Base-by-base conservation (phyloP, 2,329 filamentous ascomycete genomes). In the Amauroascus verrucosus region DNA sequence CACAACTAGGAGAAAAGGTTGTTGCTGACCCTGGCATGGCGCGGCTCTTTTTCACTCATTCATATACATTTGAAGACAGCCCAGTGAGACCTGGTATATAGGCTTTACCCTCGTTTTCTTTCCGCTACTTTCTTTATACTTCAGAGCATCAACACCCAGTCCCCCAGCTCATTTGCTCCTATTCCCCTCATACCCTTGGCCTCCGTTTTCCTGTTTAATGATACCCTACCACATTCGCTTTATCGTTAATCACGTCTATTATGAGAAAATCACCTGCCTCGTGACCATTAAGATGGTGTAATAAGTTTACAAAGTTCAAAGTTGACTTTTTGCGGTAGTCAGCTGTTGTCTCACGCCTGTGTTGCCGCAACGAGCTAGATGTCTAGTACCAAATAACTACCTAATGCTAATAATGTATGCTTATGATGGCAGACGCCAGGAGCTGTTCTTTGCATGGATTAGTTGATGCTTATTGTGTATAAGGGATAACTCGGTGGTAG, bases 1-100 rank as follows among this genome's bases (percentile, higher is more conserved):
- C 35, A 62, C 66, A 43, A 63, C 61, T 40, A 66, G 65, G 57
- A 65, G 66, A 55, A 62, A 63, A 44, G 65, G 70, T 22, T 73
- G 72, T 58, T 76, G 74, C 57, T 76, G 55, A 59, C 44, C 46
- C 35, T 16, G 24, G 14, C 6, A 16, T 16, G 6, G 7, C 24
- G 41, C 14, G 9, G 3, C n/a, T 43, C 26, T 43, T 9, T n/a
- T 24, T 32, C 24, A 18, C 32, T 5, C 20, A 3, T 8, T 48
- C 2, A n/a, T 14, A 11, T 16, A 7, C 14, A 20, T 16, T 3
- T 20, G 5, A 13, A 13, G 33, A 35, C 33, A 35, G 41, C 28
- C 16, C 14, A n/a, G 14, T 6, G 22, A 43, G 16, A 11, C 40
- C 22, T 14, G 6, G 26, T 5, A 18, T 7, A 5, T n/a, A n/a